Base-by-base conservation (phyloP, 306 rosid genomes). In the Glycyrrhiza uralensis region DNA sequence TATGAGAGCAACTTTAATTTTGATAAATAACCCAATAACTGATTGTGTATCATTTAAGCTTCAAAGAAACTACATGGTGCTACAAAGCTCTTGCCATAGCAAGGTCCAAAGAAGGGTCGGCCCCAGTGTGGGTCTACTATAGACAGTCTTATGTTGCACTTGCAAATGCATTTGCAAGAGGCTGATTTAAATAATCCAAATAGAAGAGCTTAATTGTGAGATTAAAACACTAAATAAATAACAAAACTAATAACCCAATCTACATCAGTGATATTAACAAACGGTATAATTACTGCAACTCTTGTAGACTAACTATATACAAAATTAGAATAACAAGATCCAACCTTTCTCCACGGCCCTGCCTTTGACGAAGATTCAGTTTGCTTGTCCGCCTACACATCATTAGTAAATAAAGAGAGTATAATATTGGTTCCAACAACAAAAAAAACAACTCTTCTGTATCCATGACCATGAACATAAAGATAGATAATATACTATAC, bases 281-380 rank as follows among this genome's bases (percentile, higher is more conserved):
- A 65, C 24, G 47, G 54, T n/a, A 50, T 45, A 52, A 32, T 4
- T 13, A 7, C 6, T 55, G 71, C 46, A 55, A 45, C 44, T 50
- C 47, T 47, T 67, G 49, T 22, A 66, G 65, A 42, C 42, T 5
- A 60, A 69, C 39, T 44, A 61, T 15, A 72, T 51, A 44, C 28
- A 54, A 9, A 67, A 60, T 55, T 59, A 62, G 18, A 79, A 65
- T 52, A 52, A 78, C 64, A 78, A 50, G 72, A 29, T 86, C 91
- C 72, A 76, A 95, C 99, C 99, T 95, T 91, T 84, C 97, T 91
- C 99, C 99, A 95, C 10, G 99, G 99, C 69, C 99, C 99, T 47
- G 96, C 76, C 73, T 84, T 91, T 56, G 97, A 75, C 71, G 96
- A 88, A 26, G 92, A 61, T 55, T 85, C 92, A 80, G 79, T 89